Conservation (phyloP, 2,329 filamentous ascomycete species). For the Fusarium austroafricanum region DNA sequence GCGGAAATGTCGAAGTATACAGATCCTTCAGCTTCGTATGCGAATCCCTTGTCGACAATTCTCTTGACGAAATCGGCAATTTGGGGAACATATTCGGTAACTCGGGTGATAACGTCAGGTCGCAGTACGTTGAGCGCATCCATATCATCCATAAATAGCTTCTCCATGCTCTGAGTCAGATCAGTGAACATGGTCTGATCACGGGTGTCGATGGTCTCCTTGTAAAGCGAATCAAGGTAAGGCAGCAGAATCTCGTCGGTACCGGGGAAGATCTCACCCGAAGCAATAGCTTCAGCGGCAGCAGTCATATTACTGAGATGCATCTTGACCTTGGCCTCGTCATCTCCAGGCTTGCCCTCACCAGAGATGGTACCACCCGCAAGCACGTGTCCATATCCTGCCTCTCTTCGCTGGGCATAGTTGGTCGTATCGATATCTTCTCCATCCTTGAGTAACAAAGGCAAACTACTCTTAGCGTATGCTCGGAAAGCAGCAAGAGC, state of each 20-base stretch:
- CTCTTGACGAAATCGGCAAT: slow-evolving; percentile 87
- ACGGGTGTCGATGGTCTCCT: slow-evolving; percentile 69
- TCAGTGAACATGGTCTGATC: slow-evolving; percentile 84
- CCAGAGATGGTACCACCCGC: slow-evolving; percentile 66
- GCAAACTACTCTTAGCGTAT: slow-evolving; percentile 67
- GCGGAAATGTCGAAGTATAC: slow-evolving; percentile 93
- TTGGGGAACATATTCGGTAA: slow-evolving; percentile 91
- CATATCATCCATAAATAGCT: slow-evolving; percentile 91
- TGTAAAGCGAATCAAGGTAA: slow-evolving; percentile 80
- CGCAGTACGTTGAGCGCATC: slow-evolving; percentile 83
- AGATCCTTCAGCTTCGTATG: slow-evolving; percentile 83
- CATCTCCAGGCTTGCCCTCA: slow-evolving; percentile 74
- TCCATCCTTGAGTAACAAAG: slow-evolving; percentile 60
- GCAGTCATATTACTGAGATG: slow-evolving; percentile 75
- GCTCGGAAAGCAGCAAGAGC: slow-evolving; percentile 65
- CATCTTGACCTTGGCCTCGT: slow-evolving; percentile 91
- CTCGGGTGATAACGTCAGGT: slow-evolving; percentile 84
- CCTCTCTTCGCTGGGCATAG: slow-evolving; percentile 62
- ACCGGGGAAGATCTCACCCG: slow-evolving; percentile 64
- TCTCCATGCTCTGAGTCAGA: slow-evolving; percentile 86
- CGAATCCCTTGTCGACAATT: slow-evolving; percentile 87
- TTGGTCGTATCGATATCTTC: slow-evolving; percentile 61
- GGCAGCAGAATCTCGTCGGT: slow-evolving; percentile 78
- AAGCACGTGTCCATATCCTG: slow-evolving; percentile 65
- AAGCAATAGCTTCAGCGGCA: slow-evolving; percentile 61